phyloP scores from a whole-genome alignment of 306 rosid species.

The Prosopis cineraria region DNA sequence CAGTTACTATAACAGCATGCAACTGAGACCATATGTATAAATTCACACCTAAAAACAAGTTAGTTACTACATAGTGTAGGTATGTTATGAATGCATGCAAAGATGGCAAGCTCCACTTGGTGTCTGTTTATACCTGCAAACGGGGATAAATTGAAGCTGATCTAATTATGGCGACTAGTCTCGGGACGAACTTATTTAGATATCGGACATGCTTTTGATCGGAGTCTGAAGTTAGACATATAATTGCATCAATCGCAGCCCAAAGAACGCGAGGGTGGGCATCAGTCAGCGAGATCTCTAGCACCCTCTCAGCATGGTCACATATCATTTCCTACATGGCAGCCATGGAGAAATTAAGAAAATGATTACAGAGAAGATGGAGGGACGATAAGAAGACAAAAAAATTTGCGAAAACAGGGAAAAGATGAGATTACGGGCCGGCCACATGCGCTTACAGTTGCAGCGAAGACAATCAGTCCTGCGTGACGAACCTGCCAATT shows the following conservation, averaged over 20 bases:
- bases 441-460: neutral
- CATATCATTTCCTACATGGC: slow-evolving; percentile 2
- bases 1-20: slow-evolving; percentile 4
- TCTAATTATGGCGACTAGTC: slow-evolving; percentile 2
- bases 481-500: slow-evolving; percentile 35
- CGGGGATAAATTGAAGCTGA: neutral
- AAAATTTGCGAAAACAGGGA: neutral
- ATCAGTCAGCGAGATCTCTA: slow-evolving; percentile 16
- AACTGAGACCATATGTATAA: neutral
- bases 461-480: neutral
- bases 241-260: slow-evolving; percentile 29
- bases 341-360: neutral
- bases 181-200: slow-evolving; percentile 6
- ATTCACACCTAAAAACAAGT: neutral
- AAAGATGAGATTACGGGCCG: neutral
- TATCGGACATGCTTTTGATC: neutral
- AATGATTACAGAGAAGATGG: neutral
- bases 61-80: neutral
- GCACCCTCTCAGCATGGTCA: neutral
- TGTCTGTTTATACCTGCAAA: slow-evolving; percentile 27
- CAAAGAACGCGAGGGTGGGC: slow-evolving; percentile 23
- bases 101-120: neutral
- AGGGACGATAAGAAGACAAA: neutral
- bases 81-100: neutral
- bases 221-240: neutral